Evolutionary conservation across 2,329 filamentous ascomycete genomes (phyloP).

Genomic region (Colletotrichum sansevieriae): DNA sequence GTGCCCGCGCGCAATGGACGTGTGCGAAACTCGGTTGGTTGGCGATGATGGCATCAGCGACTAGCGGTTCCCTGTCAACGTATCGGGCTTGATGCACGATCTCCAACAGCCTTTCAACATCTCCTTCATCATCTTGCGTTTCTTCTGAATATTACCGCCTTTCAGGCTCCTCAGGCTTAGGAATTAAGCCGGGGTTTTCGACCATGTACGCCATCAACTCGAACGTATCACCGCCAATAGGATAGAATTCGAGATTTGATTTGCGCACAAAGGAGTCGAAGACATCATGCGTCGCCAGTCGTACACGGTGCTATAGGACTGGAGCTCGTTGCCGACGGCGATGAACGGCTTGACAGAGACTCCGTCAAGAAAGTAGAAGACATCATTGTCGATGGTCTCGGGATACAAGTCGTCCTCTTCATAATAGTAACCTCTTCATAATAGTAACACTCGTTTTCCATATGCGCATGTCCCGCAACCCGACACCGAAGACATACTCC

Average conservation of each 20-base stretch:
- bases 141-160: constrained; percentile 47
- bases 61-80: constrained; percentile 52
- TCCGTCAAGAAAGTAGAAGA: constrained; percentile 53
- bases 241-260: constrained; percentile 64
- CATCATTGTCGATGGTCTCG: constrained; percentile 65
- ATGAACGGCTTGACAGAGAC: constrained; percentile 53
- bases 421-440: constrained; percentile 66
- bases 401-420: constrained; percentile 69
- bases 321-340: constrained; percentile 63
- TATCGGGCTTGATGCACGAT: constrained; percentile 45
- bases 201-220: constrained; percentile 54
- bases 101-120: constrained; percentile 47
- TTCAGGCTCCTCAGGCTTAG: constrained; percentile 46
- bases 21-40: constrained; percentile 65
- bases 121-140: constrained; percentile 45
- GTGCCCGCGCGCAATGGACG: constrained; percentile 60
- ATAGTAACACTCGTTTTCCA: constrained; percentile 62
- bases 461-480: constrained; percentile 44
- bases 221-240: constrained; percentile 66
- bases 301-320: constrained; percentile 63
- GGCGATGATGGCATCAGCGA: constrained; percentile 64
- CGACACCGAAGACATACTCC: constrained; percentile 37
- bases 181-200: constrained; percentile 47
- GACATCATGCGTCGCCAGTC: constrained; percentile 63
- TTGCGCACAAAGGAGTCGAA: constrained; percentile 64